phyloP scores from a whole-genome alignment of 2,329 filamentous ascomycete species.

The Aspergillus fijiensis region DNA sequence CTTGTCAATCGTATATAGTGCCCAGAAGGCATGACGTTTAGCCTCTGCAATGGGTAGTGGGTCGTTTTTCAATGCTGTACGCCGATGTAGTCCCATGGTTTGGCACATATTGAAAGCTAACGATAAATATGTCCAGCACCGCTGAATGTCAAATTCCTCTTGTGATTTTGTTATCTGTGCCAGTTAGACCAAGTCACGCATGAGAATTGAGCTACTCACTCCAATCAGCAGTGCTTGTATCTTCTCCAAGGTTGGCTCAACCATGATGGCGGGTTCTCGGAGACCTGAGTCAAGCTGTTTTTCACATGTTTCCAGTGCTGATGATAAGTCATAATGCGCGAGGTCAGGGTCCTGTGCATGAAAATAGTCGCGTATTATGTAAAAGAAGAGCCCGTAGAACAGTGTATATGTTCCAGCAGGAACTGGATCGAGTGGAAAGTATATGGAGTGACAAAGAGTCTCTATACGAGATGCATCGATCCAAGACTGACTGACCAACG shows the following conservation, averaged over 20 bases:
- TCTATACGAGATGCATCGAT: slow-evolving; percentile 21
- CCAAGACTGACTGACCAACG: slow-evolving; percentile 28
- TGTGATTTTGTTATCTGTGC: slow-evolving; percentile 26
- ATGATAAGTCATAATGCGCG: slow-evolving; percentile 15
- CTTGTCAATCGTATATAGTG: slow-evolving; percentile 28
- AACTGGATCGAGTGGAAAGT: slow-evolving; percentile 24
- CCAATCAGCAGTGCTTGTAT: slow-evolving; percentile 24
- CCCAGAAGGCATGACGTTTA: slow-evolving; percentile 28
- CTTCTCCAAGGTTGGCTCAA: slow-evolving; percentile 25
- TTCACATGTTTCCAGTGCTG: slow-evolving; percentile 19
- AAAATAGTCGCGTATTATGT: slow-evolving; percentile 27
- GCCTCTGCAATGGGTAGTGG: slow-evolving; percentile 16
- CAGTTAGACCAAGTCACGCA: not conserved
- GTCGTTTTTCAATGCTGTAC: slow-evolving; percentile 18
- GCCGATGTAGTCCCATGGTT: slow-evolving; percentile 22
- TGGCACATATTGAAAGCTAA: slow-evolving; percentile 28
- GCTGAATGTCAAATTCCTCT: slow-evolving; percentile 27
- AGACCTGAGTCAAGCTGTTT: slow-evolving; percentile 17
- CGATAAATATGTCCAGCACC: slow-evolving; percentile 27
- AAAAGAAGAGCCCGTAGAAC: slow-evolving; percentile 26
- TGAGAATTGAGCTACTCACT: slow-evolving; percentile 8
- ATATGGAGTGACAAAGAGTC: slow-evolving; percentile 24
- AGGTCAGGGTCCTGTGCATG: slow-evolving; percentile 22
- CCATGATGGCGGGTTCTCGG: slow-evolving; percentile 21
- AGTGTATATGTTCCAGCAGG: slow-evolving; percentile 22